Base-by-base conservation (phyloP, 371 early-diverging fungal species). In the Batkoa obscura region DNA sequence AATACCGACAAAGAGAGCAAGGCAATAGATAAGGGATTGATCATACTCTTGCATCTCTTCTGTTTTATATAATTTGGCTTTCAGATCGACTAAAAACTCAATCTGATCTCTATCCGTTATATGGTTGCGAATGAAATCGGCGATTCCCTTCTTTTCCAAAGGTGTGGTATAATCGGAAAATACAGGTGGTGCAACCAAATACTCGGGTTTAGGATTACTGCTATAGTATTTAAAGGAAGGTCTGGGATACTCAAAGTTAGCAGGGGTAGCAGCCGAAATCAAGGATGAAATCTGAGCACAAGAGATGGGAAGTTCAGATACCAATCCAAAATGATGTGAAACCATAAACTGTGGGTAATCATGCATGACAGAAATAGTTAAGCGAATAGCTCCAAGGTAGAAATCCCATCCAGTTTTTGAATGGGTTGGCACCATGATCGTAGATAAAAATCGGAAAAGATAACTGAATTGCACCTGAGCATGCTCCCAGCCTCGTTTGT, bases 341-440 rank as follows among this genome's bases (percentile, higher is more conserved):
- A 92, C 85, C 46, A 98, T 70, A 68, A 96, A 98, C 65, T 94
- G 94, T 10, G 97, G 98, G 70, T 89, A 94, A 67, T 98, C 98
- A 67, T 94, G 97, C 52, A 95, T 69, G n/a, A 96, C 62, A 3
- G 95, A 88, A 31, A 96, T 69, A 35, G 95, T 62, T 15, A 96
- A 79, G n/a, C 95, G 77, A 12, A 96, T 70, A 0, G 87, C 83
- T 13, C 92, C 95, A 52, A 79, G 76, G 71, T 98, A 96, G 36
- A 96, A 72, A 55, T 83, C 62, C 43, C 90, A 82, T 8, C 83
- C 80, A 3, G 91, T 78, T 34, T 84, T 84, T 43, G 73, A 68
- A 60, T 83, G 81, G 4, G 73, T 73, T 8, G 69, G 65, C n/a
- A 70, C 68, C 58, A 94, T 66, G 63, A 87, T 88, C 31, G 95